Conservation (phyloP, 345 rosid genomes). For the Diplotaxis tenuifolia region DNA sequence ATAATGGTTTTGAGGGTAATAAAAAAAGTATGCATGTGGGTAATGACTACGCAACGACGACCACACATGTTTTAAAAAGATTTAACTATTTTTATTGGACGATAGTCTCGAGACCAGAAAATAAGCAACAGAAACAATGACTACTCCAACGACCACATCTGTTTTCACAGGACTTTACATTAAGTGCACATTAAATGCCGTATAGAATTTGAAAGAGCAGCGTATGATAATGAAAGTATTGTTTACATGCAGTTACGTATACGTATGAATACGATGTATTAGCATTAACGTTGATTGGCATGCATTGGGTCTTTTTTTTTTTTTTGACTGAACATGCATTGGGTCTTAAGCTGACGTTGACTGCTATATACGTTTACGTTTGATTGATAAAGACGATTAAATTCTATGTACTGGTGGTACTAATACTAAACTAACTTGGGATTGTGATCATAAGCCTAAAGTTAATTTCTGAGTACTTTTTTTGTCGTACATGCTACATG, state of each 20-base stretch:
- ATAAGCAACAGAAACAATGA: not conserved
- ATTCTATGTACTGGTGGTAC: no score
- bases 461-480: not conserved
- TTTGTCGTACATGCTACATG: not conserved
- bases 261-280: not conserved
- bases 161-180: not conserved
- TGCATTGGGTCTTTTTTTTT: no score
- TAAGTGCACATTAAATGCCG: conserved; percentile 19
- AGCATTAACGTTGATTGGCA: not conserved
- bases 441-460: no score
- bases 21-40: not conserved
- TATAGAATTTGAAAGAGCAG: not conserved
- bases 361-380: not conserved
- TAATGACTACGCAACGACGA: conserved; percentile 22
- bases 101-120: not conserved
- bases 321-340: no score
- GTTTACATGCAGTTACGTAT: not conserved
- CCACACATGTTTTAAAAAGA: conserved; percentile 7
- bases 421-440: no score
- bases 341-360: not conserved
- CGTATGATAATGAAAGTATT: not conserved
- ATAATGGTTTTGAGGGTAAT: no score
- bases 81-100: not conserved
- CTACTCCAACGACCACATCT: not conserved
- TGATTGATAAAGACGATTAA: not conserved